Evolutionary conservation across 805 yeast species (phyloP).

Genomic region (Candida ficus): DNA sequence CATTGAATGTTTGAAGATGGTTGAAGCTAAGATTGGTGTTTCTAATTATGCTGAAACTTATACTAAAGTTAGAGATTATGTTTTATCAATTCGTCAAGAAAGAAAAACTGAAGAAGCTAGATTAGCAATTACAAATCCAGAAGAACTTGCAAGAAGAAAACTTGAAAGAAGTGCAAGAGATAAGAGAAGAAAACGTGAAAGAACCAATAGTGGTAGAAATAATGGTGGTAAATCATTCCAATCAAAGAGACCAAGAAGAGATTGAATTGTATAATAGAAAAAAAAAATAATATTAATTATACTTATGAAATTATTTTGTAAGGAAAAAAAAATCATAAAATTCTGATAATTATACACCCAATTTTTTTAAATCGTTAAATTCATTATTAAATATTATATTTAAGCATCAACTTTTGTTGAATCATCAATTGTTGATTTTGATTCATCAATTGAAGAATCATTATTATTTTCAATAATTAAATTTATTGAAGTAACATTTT

Average conservation of each 20-base stretch:
- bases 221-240: not conserved
- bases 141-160: slow-evolving; percentile 71
- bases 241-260: not conserved
- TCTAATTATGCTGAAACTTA: slow-evolving; percentile 60
- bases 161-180: slow-evolving; percentile 68
- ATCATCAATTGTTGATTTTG: too few species aligned
- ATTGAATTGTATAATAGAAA: not conserved
- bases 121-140: slow-evolving; percentile 74
- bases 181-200: slow-evolving; percentile 66
- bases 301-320: too few species aligned
- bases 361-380: too few species aligned
- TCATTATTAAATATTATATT: too few species aligned
- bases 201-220: slow-evolving; percentile 53
- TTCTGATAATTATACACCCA: too few species aligned
- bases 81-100: slow-evolving; percentile 62
- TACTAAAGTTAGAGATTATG: slow-evolving; percentile 55
- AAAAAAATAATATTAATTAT: too few species aligned
- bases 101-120: slow-evolving; percentile 73
- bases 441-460: too few species aligned
- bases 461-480: not conserved
- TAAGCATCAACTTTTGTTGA: too few species aligned
- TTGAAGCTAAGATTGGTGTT: slow-evolving; percentile 67
- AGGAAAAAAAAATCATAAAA: too few species aligned
- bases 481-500: not conserved
- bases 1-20: slow-evolving; percentile 59